Percentiles rank a stretch among this genome's conserved stretches.
phyloP scores from a whole-genome alignment of 192 early-diverging fungal genomes.

The Entophlyctis luteolus region DNA sequence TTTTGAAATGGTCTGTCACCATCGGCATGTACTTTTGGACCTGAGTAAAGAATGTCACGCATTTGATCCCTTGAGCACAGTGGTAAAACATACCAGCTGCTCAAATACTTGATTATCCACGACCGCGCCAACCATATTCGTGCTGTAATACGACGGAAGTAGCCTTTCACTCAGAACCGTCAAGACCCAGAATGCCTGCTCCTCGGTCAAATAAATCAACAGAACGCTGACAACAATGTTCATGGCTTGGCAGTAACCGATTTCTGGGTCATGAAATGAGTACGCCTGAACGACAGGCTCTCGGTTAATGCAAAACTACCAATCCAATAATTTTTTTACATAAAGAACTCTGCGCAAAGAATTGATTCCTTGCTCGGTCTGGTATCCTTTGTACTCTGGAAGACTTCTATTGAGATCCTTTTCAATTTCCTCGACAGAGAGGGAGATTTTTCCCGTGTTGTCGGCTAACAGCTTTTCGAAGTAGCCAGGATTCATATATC shows the following conservation, averaged over 20 bases:
- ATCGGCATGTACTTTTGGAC: slow-evolving; percentile 88
- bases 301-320: neutral
- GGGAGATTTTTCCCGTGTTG: slow-evolving; percentile 66
- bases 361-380: slow-evolving; percentile 84
- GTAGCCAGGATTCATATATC: slow-evolving; percentile 77
- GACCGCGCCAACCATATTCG: slow-evolving; percentile 96
- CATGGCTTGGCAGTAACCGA: slow-evolving; percentile 99
- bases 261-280: slow-evolving; percentile 65
- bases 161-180: slow-evolving; percentile 84
- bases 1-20: slow-evolving; percentile 76
- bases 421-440: slow-evolving; percentile 90
- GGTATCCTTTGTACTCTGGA: slow-evolving; percentile 92
- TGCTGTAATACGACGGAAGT: slow-evolving; percentile 93
- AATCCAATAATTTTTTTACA: slow-evolving; percentile 25
- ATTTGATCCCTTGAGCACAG: neutral
- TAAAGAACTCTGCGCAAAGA: slow-evolving; percentile 89
- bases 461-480: slow-evolving; percentile 71
- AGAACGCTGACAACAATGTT: slow-evolving; percentile 95
- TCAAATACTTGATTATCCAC: slow-evolving; percentile 96
- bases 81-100: slow-evolving; percentile 49
- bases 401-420: slow-evolving; percentile 92
- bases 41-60: slow-evolving; percentile 19
- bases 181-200: slow-evolving; percentile 96
- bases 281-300: slow-evolving; percentile 32
- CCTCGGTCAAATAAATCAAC: slow-evolving; percentile 90